A percentile compares a stretch with the other conserved stretches of the same genome.
phyloP scores from a whole-genome alignment of 2,329 filamentous ascomycete species.

The Magnaporthales sp. region DNA sequence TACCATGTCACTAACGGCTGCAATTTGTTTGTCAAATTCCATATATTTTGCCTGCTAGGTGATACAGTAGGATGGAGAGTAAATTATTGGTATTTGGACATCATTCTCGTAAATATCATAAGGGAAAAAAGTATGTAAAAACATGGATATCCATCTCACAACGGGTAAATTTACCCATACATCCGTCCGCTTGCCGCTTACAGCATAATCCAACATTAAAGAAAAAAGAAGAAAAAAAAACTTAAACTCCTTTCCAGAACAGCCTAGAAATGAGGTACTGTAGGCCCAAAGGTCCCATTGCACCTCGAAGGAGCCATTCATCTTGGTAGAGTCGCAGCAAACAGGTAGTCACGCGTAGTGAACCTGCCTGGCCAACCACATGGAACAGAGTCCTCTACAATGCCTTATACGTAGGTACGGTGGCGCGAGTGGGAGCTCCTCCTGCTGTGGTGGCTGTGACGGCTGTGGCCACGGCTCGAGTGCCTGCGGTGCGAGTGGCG shows the following conservation, averaged over 20 bases:
- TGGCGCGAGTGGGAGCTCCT: slow-evolving; percentile 39
- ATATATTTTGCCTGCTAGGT: too few relatives aligned
- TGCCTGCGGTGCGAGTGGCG: slow-evolving; percentile 33
- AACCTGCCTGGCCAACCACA: neutral
- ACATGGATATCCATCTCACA: neutral
- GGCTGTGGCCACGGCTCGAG: slow-evolving; percentile 18
- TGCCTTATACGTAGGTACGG: slow-evolving; percentile 36
- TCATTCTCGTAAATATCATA: neutral
- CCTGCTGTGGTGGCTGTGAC: slow-evolving; percentile 28
- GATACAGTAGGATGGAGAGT: neutral
- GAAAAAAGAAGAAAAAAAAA: too few relatives aligned
- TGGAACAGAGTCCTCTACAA: neutral
- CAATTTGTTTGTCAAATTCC: too few relatives aligned
- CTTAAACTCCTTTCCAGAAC: neutral
- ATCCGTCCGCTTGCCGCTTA: neutral
- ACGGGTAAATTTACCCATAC: neutral
- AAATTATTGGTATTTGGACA: neutral
- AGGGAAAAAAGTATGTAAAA: neutral
- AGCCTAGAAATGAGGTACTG: neutral
- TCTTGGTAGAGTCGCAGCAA: neutral
- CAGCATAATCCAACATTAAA: neutral
- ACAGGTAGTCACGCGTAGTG: neutral
- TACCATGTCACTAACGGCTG: too few relatives aligned
- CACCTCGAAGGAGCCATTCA: neutral
- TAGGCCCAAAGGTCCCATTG: neutral